A percentile compares a stretch with the other conserved stretches of the same genome.
These are phyloP conservation scores for Rossbeevera mucosa DNA, from an alignment of 768 basidiomycete species.

Conservation along the genomic window DNA sequence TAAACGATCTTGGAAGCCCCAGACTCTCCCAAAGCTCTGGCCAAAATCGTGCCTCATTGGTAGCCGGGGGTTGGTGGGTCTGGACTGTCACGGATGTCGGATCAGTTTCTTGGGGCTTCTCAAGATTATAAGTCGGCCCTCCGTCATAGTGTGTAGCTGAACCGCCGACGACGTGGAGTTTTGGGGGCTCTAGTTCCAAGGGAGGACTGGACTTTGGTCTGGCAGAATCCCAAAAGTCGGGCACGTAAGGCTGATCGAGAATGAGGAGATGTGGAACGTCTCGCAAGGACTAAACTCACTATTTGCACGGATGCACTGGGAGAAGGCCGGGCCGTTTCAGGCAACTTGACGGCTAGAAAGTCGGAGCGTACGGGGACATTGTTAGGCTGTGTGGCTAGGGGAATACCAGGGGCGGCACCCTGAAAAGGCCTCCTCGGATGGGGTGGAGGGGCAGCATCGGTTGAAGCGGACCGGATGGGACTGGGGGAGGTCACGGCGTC, in stretches of 20 bases:
- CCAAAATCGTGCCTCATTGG: constrained; percentile 21
- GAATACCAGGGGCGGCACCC: constrained; percentile 41
- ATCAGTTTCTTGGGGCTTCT: constrained; percentile 16
- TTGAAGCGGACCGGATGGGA: constrained; percentile 26
- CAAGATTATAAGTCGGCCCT: constrained; percentile 43
- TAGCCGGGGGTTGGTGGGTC: constrained; percentile 13
- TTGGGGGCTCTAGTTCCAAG: constrained; percentile 33
- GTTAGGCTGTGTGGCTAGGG: constrained; percentile 29
- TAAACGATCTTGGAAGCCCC: constrained; percentile 32
- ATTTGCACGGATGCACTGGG: constrained; percentile 49
- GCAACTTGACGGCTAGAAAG: constrained; percentile 51
- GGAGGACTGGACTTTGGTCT: constrained; percentile 30
- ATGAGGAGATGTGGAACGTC: constrained; percentile 4
- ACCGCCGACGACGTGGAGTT: constrained; percentile 48
- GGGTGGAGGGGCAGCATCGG: constrained; percentile 7
- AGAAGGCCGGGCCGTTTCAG: constrained; percentile 45
- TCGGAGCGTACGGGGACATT: constrained; percentile 20
- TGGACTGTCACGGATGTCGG: background rate
- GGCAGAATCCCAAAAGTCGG: constrained; percentile 58
- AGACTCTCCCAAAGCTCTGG: constrained; percentile 36
- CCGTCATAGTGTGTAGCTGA: constrained; percentile 44
- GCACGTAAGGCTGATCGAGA: constrained; percentile 47
- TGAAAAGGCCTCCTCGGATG: constrained; percentile 23
- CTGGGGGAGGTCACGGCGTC: constrained; percentile 16
- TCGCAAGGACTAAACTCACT: constrained; percentile 47